Percentiles rank a stretch among this genome's conserved stretches.
These are phyloP conservation scores for Polyporus arcularius DNA, from an alignment of 768 basidiomycete genomes.

Conservation along the genomic window DNA sequence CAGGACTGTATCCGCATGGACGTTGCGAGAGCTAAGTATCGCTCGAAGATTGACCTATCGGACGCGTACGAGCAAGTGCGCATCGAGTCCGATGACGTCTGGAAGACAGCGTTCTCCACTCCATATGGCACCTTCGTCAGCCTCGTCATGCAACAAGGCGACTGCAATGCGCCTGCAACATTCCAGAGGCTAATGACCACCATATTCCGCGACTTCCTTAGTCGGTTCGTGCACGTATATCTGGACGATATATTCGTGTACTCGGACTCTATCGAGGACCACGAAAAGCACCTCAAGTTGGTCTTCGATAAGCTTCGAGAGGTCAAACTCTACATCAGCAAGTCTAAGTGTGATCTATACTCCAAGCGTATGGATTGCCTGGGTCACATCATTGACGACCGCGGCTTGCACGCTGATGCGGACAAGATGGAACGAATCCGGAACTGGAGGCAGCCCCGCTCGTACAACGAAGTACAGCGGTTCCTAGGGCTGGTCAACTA, in stretches of 20 bases:
- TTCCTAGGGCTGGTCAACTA: conserved; percentile 46
- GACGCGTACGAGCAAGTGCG: conserved; percentile 47
- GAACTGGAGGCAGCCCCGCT: conserved; percentile 36
- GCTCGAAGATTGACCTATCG: conserved; percentile 43
- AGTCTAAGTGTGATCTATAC: conserved; percentile 36
- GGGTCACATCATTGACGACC: conserved; percentile 42
- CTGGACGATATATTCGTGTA: conserved; percentile 47
- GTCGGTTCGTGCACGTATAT: conserved; percentile 42
- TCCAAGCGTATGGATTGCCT: conserved; percentile 36
- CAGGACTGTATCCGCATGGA: conserved; percentile 39
- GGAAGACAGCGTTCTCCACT: conserved; percentile 37
- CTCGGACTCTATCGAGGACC: conserved; percentile 38
- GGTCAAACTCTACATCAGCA: conserved; percentile 34
- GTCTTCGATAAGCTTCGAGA: conserved; percentile 34
- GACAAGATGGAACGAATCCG: conserved; percentile 39
- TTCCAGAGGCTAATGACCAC: conserved; percentile 47
- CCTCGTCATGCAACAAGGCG: conserved; percentile 43
- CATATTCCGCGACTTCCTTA: conserved; percentile 43
- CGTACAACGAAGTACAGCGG: conserved; percentile 37
- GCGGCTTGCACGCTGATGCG: conserved; percentile 37
- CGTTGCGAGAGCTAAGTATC: conserved; percentile 32
- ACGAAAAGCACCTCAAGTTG: conserved; percentile 35
- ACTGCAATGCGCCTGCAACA: conserved; percentile 47
- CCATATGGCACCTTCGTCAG: conserved; percentile 38
- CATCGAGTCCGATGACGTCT: conserved; percentile 31